Base-by-base conservation (phyloP, 2,329 filamentous ascomycete genomes). In the Botrytis paeoniae region DNA sequence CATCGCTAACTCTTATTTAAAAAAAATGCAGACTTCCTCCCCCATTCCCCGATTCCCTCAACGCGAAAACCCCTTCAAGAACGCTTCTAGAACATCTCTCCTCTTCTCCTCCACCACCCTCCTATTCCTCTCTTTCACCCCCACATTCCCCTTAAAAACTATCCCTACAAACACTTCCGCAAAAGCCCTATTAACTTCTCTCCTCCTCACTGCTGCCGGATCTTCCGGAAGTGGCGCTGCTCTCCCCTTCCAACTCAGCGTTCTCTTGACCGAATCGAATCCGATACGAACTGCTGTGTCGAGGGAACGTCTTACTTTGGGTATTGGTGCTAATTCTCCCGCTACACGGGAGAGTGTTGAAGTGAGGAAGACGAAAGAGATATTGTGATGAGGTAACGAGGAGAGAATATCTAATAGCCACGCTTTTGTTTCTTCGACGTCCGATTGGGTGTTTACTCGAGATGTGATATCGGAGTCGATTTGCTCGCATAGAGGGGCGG, bases 291-390 rank as follows among this genome's bases (percentile, higher is more conserved):
- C 75, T 7, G 73, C 73, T 4, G 69, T 73, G 14, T 62, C 72
- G 20, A 73, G 57, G 29, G 61, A 69, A 14, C 73, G 73, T 43
- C 74, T 71, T 14, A 71, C 69, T 61, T 78, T 80, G 0, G 78
- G 79, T 0, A 84, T 79, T 0, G 85, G 84, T 2, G 83, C 83
- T 10, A 90, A 81, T 78, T 91, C 89, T 48, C 84, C 84, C 41
- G 86, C 83, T 54, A 92, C 85, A 18, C 86, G 85, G 35, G 86
- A 85, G 18, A 98, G 85, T 82, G 94, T 95, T 14, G 93, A 90
- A 0, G 92, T 93, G 25, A 98, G 84, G 76, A 98, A 94, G 3
- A 97, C 92, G 79, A 98, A 97, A 0, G 92, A 92, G 72, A 97
- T 95, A 80, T 94, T 96, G 82, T 97, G 92, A 68, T 91, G 91